A percentile compares a stretch with the other conserved stretches of the same genome.
phyloP scores from a whole-genome alignment of 257 asterid species.

The Anisodus acutangulus region DNA sequence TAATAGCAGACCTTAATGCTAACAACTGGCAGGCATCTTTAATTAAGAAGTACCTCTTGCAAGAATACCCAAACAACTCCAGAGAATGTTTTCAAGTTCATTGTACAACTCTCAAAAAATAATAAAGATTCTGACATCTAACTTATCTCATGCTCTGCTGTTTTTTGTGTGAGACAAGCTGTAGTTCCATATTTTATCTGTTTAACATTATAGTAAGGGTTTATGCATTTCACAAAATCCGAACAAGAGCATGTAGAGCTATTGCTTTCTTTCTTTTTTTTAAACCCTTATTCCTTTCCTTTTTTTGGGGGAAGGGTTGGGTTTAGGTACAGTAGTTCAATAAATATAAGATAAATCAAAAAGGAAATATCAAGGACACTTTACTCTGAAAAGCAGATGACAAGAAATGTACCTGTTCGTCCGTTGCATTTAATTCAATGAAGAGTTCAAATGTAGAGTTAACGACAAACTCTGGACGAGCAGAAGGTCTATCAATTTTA shows the following conservation, averaged over 20 bases:
- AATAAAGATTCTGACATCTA: slow-evolving; percentile 6
- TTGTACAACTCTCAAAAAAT: not conserved
- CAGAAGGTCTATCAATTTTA: slow-evolving; percentile 94
- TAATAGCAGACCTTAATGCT: not conserved
- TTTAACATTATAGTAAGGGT: slow-evolving; percentile 19
- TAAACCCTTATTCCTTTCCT: not conserved
- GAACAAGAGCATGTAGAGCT: not conserved
- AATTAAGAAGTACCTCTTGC: not conserved
- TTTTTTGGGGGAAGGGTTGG: not conserved
- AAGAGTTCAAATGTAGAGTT: slow-evolving; percentile 96
- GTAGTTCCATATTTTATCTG: not conserved
- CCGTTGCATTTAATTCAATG: slow-evolving; percentile 93
- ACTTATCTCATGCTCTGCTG: slow-evolving; percentile 13
- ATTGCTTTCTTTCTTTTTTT: not conserved
- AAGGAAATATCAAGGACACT: not conserved
- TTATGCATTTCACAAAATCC: not conserved
- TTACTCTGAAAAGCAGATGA: slow-evolving; percentile 18
- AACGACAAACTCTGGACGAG: slow-evolving; percentile 92
- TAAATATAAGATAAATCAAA: not conserved
- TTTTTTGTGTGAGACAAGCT: not conserved
- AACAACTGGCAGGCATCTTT: not conserved
- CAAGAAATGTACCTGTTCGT: slow-evolving; percentile 75
- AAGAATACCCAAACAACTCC: slow-evolving; percentile 10
- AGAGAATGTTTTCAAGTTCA: not conserved
- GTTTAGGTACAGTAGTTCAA: not conserved